Evolutionary conservation across 1,284 basidiomycete genomes (phyloP).

Genomic region (Sporisorium reilianum): DNA sequence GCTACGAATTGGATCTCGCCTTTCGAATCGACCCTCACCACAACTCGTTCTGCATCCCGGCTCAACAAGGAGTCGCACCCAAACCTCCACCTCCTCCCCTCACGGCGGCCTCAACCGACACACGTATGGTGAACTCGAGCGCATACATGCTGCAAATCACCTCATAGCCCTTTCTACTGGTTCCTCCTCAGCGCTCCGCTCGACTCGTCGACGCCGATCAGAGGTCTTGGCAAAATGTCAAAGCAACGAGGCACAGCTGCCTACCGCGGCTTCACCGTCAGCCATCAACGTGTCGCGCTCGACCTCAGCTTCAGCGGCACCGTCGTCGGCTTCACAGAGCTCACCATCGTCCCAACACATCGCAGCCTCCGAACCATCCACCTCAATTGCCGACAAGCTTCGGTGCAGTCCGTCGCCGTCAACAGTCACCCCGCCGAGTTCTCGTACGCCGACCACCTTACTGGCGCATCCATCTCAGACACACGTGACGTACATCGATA

Average conservation of each 20-base stretch:
- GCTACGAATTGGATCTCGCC: background rate
- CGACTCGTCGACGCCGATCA: background rate
- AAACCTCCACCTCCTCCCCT: background rate
- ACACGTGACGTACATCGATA: constrained; percentile 83
- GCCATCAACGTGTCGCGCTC: constrained; percentile 88
- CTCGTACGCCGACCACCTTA: constrained; percentile 80
- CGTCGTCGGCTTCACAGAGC: constrained; percentile 79
- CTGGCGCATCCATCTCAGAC: constrained; percentile 77
- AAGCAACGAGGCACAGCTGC: constrained; percentile 42
- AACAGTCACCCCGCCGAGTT: constrained; percentile 74
- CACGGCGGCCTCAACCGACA: background rate
- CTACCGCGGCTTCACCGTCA: constrained; percentile 64
- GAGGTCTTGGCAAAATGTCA: constrained; percentile 24
- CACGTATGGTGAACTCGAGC: background rate
- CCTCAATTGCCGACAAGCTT: constrained; percentile 86
- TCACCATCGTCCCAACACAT: constrained; percentile 83
- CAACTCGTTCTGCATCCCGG: background rate
- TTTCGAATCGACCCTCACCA: background rate
- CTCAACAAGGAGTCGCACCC: background rate
- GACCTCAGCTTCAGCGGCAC: constrained; percentile 83
- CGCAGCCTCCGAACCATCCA: constrained; percentile 82
- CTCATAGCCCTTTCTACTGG: background rate
- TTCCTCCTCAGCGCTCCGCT: background rate
- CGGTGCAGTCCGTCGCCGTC: constrained; percentile 80
- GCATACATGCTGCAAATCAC: constrained; percentile 16